Base-by-base conservation (phyloP, 2,329 filamentous ascomycete species). In the Aspergillus pseudonomiae region DNA sequence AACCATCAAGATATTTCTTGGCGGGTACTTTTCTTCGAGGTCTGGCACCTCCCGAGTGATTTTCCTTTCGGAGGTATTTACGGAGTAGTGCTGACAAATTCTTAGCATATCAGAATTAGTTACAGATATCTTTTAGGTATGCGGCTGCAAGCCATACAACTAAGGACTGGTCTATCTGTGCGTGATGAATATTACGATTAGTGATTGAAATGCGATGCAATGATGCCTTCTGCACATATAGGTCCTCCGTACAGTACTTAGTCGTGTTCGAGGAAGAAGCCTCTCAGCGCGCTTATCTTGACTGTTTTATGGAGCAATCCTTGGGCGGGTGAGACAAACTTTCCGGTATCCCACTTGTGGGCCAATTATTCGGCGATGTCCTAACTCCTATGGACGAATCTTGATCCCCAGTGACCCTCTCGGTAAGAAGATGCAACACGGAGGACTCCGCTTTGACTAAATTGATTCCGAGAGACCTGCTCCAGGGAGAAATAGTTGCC, bases 321-420 rank as follows among this genome's bases (percentile, higher is more conserved):
- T 63, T 41, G 43, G 43, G 32, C 14, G 41, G 57, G 57, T 60
- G 52, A 52, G 52, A 57, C 61, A 57, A 24, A 48, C 61, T 54
- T 26, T 56, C 50, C 21, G 34, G 32, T 24, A 28, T 57, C 41
- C 39, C 56, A 45, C 30, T 39, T 59, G 56, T 60, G 63, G 56
- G 60, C 62, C 59, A 62, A 62, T 59, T 57, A 53, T 62, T 61
- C 28, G 54, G 48, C 48, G 59, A 54, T 59, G 39, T 50, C 48
- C 48, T 62, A 50, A 57, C 52, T 54, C 30, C 41, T 43, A 53
- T 52, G 50, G 9, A 32, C 34, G 21, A 52, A 50, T 39, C 53
- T 43, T 26, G 50, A 57, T 57, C 59, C 53, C 41, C 59, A 30
- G 28, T 53, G 10, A 56, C 16, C 41, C 24, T 53, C 21, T 61